Conservation (phyloP, 352 stramenopile genomes). For the Globisporangium iwayamae region DNA sequence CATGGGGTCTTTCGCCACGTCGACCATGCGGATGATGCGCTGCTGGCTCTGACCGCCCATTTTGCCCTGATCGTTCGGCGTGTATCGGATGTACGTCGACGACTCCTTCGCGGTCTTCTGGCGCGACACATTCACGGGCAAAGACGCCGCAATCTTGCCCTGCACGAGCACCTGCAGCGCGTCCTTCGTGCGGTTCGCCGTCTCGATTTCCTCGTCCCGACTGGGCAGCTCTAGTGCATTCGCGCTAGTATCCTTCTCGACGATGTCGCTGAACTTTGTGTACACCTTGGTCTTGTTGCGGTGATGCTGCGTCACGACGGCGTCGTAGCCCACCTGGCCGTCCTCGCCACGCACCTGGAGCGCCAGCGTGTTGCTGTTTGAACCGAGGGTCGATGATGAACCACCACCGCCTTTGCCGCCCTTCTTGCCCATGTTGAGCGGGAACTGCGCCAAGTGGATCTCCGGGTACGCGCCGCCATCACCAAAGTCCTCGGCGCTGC, state of each 20-base stretch:
- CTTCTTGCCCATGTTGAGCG: constrained; percentile 93
- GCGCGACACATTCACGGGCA: constrained; percentile 60
- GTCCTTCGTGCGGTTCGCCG: constrained; percentile 62
- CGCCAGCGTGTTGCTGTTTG: constrained; percentile 61
- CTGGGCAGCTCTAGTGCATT: constrained; percentile 35
- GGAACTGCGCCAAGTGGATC: constrained; percentile 98
- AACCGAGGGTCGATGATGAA: not conserved
- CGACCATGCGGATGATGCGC: constrained; percentile 98
- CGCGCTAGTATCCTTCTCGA: constrained; percentile 83
- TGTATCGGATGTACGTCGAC: constrained; percentile 83
- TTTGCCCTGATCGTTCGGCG: constrained; percentile 73
- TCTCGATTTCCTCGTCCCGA: constrained; percentile 68
- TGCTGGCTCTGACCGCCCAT: constrained; percentile 70
- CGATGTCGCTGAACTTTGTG: constrained; percentile 91
- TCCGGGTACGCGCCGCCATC: constrained; percentile 98
- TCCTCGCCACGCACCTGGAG: constrained; percentile 92
- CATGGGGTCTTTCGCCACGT: constrained; percentile 98
- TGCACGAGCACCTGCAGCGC: constrained; percentile 90
- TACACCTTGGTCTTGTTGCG: constrained; percentile 94
- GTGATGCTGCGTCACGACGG: constrained; percentile 96
- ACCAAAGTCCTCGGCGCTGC: constrained; percentile 89
- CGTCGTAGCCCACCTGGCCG: constrained; percentile 91
- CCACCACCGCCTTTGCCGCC: constrained; percentile 34
- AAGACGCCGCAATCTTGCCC: constrained; percentile 88
- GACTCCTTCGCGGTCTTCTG: constrained; percentile 91